Base-by-base conservation (phyloP, 2,329 filamentous ascomycete genomes). In the Ophiocordyceps camponoti-floridani region DNA sequence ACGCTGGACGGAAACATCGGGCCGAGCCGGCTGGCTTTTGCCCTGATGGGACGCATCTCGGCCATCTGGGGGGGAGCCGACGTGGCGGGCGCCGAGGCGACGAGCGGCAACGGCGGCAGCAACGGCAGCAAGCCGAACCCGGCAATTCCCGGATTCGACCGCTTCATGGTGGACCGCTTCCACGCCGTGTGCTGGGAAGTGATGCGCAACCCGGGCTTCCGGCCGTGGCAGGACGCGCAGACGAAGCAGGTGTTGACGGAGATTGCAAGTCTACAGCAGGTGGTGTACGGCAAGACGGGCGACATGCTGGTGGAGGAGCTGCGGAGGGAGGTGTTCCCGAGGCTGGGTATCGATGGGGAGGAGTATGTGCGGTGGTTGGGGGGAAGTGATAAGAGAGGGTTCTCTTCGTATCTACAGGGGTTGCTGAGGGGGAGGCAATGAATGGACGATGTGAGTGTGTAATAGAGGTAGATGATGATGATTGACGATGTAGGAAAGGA, bases 101-200 rank as follows among this genome's bases (percentile, higher is more conserved):
- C 23, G 23, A 23, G 23, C 70, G 3, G 61, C 61, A 3, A 63
- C 70, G 4, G 64, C 74, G 31, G 31, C 11, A 13, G 37, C 37
- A 18, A 16, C 0, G 68, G 66, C 11, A 63, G 67, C 4, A 67
- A 69, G 2, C 67, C 76, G 4, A 59, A 63, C 11, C 77, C 77
- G 11, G 64, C 63, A 16, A 78, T 98, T 27, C 84, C 88, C 2
- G 89, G 91, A 7, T 98, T 98, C 58, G 87, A 94, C 53, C 74
- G 76, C 46, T 96, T 94, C 63, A 82, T 94, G 62, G 83, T 96
- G 47, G 77, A 84, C 40, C 77, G 83, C 19, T 94, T 98, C 65
- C 89, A 94, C 47, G 75, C 84, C 0, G 72, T 93, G 8, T 88
- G 84, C 59, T 98, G 91, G 91, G 82, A 84, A 38, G 79, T 96